These are phyloP conservation scores for Dictyostelium purpureum DNA, from an alignment of 78 protist species.

Conservation along the genomic window DNA sequence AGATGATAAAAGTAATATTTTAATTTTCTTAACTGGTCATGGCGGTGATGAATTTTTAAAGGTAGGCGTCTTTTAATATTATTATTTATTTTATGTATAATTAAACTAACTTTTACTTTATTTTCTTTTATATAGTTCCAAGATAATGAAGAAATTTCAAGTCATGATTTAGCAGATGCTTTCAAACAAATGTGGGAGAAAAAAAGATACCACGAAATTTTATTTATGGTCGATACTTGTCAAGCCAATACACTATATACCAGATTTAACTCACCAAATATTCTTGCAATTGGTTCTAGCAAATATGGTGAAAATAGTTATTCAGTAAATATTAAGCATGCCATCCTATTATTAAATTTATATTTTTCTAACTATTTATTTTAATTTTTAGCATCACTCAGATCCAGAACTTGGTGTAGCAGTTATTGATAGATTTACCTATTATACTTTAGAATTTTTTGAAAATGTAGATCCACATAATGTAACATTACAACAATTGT, in stretches of 20 bases:
- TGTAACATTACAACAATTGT: constrained; percentile 50
- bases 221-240: constrained; percentile 96
- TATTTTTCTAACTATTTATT: neutral
- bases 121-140: no score
- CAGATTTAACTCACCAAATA: constrained; percentile 71
- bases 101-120: neutral
- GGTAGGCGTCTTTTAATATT: no score
- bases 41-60: constrained; percentile 98
- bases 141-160: constrained; percentile 94
- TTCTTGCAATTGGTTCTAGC: constrained; percentile 85
- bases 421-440: constrained; percentile 93
- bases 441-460: constrained; percentile 83
- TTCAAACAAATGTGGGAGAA: constrained; percentile 91
- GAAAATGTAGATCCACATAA: constrained; percentile 77
- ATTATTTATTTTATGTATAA: no score
- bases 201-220: constrained; percentile 85
- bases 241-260: constrained; percentile 93
- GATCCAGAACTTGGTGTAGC: constrained; percentile 88
- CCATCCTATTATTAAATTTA: neutral
- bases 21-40: constrained; percentile 95
- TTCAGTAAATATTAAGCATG: constrained; percentile 41
- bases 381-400: constrained; percentile 78
- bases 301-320: constrained; percentile 86
- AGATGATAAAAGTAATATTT: constrained; percentile 88
- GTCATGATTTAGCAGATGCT: constrained; percentile 91